Evolutionary conservation across 495 filamentous ascomycete species (phyloP).

Genomic region (Neurospora tetraspora): DNA sequence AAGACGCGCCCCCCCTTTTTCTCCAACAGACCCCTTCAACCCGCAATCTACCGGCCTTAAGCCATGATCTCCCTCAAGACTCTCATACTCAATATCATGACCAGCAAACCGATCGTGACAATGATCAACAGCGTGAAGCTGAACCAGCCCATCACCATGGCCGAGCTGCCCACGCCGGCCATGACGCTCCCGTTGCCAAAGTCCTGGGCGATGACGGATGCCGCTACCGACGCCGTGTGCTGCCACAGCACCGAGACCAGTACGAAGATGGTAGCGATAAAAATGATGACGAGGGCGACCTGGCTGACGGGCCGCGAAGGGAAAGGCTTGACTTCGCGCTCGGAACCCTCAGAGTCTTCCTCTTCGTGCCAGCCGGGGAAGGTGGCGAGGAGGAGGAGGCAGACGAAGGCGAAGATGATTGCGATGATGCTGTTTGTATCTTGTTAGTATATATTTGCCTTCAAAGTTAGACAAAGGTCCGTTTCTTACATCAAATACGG

Average conservation of each 20-base stretch:
- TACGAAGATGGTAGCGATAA: conserved; percentile 69
- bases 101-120: conserved; percentile 84
- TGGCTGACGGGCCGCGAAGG: conserved; percentile 64
- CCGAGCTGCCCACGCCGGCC: conserved; percentile 79
- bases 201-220: conserved; percentile 85
- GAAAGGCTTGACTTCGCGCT: conserved; percentile 70
- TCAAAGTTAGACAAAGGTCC: too few species aligned
- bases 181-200: conserved; percentile 88
- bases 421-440: conserved; percentile 53
- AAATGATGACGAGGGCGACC: conserved; percentile 67
- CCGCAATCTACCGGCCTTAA: conserved; percentile 8
- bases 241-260: conserved; percentile 67
- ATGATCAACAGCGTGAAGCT: conserved; percentile 85
- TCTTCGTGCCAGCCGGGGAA: conserved; percentile 79
- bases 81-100: conserved; percentile 89
- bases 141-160: conserved; percentile 97
- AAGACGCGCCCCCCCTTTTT: not conserved
- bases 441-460: not conserved
- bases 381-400: conserved; percentile 63
- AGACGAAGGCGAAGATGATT: conserved; percentile 70
- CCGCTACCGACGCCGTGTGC: conserved; percentile 90
- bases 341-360: conserved; percentile 51
- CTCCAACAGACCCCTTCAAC: not conserved
- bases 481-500: conserved; percentile 57
- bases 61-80: conserved; percentile 46